A percentile compares a stretch with the other conserved stretches of the same genome.
Evolutionary conservation across 495 filamentous ascomycete genomes (phyloP).

Genomic region (Parathielavia hyrcaniae): DNA sequence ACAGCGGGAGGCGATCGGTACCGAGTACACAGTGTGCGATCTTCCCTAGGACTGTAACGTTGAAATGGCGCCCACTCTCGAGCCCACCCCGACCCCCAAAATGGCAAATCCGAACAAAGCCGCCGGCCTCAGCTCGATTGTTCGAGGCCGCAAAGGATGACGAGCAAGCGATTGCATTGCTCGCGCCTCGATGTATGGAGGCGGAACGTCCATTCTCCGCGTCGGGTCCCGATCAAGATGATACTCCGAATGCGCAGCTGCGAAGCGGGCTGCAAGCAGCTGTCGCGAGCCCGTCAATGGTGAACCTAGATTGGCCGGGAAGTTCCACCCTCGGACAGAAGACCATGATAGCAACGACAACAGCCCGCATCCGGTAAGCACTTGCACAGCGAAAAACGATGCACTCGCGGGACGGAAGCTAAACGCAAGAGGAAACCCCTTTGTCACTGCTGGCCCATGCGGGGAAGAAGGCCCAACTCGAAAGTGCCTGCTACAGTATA

Average conservation of each 20-base stretch:
- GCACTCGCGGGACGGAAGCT: constrained; percentile 16
- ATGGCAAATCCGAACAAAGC: background rate
- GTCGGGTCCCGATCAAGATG: background rate
- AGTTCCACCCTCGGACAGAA: constrained; percentile 13
- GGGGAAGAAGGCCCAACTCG: constrained; percentile 5
- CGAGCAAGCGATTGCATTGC: background rate
- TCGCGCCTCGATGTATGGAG: background rate
- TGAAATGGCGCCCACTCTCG: background rate
- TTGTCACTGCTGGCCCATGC: constrained; percentile 16
- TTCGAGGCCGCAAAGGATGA: background rate
- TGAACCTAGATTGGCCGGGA: constrained; percentile 1
- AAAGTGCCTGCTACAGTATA: too few species aligned
- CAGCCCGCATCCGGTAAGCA: constrained; percentile 1
- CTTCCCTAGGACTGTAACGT: background rate
- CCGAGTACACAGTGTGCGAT: background rate
- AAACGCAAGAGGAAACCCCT: constrained; percentile 18
- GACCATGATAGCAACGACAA: background rate
- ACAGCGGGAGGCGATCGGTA: constrained; percentile 15
- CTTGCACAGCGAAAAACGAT: background rate
- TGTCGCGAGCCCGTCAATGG: constrained; percentile 15
- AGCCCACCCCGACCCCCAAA: too few species aligned
- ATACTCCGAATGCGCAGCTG: background rate
- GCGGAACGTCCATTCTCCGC: background rate
- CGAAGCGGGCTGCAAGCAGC: constrained; percentile 10
- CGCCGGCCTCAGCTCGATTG: background rate